Evolutionary conservation across 2,329 filamentous ascomycete genomes (phyloP).

Genomic region (Microdochium bolleyi): DNA sequence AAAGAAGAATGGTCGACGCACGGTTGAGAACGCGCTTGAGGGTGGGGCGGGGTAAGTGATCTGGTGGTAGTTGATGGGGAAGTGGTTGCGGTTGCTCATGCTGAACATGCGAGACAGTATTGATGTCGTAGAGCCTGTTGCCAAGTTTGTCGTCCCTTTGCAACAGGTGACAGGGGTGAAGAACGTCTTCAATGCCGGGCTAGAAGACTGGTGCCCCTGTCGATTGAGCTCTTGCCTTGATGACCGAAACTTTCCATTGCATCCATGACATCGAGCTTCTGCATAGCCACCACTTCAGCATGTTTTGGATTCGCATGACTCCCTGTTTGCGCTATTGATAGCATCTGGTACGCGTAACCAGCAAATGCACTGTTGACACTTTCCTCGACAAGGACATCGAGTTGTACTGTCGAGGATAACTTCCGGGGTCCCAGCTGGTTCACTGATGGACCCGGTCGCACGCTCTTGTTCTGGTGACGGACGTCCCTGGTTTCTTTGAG

Average conservation of each 20-base stretch:
- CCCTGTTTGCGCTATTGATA: not conserved
- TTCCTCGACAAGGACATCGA: slow-evolving; percentile 29
- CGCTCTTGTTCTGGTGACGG: not conserved
- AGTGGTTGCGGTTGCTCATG: not conserved
- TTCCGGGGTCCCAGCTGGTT: not conserved
- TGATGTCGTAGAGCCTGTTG: not conserved
- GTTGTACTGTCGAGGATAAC: not conserved
- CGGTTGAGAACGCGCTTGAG: slow-evolving; percentile 22
- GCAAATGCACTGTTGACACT: slow-evolving; percentile 38
- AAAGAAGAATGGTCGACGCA: slow-evolving; percentile 21
- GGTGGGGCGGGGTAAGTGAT: slow-evolving; percentile 29
- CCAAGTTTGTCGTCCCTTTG: not conserved
- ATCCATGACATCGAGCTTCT: not conserved
- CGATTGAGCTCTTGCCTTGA: not conserved
- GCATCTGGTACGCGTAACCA: slow-evolving; percentile 28
- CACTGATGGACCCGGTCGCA: not conserved
- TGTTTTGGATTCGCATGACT: not conserved
- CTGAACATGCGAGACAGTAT: not conserved
- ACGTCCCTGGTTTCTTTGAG: not conserved
- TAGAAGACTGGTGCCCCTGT: not conserved
- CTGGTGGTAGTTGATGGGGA: too few species aligned
- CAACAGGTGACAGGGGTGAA: not conserved
- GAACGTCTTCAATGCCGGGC: not conserved
- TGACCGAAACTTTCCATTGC: not conserved
- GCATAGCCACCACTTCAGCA: not conserved